Base-by-base conservation (phyloP, 2,329 filamentous ascomycete species). In the Neonectria coccinea region DNA sequence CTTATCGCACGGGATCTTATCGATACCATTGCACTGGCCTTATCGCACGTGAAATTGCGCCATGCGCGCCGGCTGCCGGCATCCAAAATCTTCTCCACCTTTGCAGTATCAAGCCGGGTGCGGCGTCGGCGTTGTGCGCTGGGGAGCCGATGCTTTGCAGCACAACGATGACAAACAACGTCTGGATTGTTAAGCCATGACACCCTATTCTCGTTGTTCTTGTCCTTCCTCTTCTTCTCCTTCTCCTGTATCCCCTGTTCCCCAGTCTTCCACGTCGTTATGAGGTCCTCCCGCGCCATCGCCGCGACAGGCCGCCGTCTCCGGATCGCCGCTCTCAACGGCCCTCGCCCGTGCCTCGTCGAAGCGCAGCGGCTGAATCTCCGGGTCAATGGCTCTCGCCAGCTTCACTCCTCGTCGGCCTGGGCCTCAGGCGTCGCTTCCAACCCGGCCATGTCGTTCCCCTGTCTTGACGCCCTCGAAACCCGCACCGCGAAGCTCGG, bases 361-460 rank as follows among this genome's bases (percentile, higher is more conserved):
- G 52, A 53, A n/a, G 27, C 54, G 18, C 62, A 51, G 39, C 44
- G 48, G 8, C 53, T 14, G 52, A 51, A 33, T 27, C 10, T 41
- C 62, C 18, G 14, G 10, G 5, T 50, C 58, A 58, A 58, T 62
- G 64, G 41, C 56, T 47, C 65, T 48, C 73, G 73, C 45, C 63
- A 71, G 51, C 65, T 75, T 67, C 72, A 75, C 42, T 67, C 67
- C 41, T 63, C 66, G 0, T 16, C 61, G 0, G 27, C 66, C 31
- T 70, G 70, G 25, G 67, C 67, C 44, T 76, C 79, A 18, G 77
- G 76, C 33, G 74, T 68, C 50, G 85, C 88, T 2, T 92, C 92
- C 4, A 97, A 97, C 75, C 92, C 93, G 4, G 91, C 93, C 70
- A 91, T 97, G 85, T 89, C 92, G 0, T 97, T 97, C 73, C 94